Base-by-base conservation (phyloP, 352 stramenopile genomes). In the Phytophthora crassamura region DNA sequence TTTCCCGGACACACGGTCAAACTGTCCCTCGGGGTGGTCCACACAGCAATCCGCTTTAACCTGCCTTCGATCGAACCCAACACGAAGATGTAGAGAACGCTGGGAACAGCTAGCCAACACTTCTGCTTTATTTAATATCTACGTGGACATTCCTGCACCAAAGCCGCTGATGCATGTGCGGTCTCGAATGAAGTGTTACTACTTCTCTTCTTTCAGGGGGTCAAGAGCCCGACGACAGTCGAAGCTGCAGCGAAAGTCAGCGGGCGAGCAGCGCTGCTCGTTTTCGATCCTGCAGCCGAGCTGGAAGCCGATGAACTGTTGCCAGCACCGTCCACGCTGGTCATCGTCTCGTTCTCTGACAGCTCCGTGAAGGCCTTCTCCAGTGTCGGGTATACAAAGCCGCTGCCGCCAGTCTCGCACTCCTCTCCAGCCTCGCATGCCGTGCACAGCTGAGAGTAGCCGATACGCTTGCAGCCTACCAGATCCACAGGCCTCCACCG, bases 381-480 rank as follows among this genome's bases (percentile, higher is more conserved):
- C 4, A 93, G 75, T n/a, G 40, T 75, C 4, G 84, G 84, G 69
- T 90, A 91, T 58, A 54, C 73, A 59, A 84, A 91, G n/a, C 35
- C 72, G 12, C 70, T 59, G 63, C 80, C 81, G 10, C 67, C 63
- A 35, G 77, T 85, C 30, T 62, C 65, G 51, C 68, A 84, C 7
- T 62, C 40, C n/a, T n/a, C n/a, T n/a, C 40, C 63, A 0, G 59
- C 60, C 3, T 71, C 61, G 63, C 86, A 95, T 22, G 59, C 51
- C 12, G 67, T 86, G 60, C 86, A n/a, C n/a, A 94, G 14, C 65
- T 94, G 86, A 33, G 80, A 85, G 78, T 90, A 91, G 10, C 77
- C 75, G 2, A 74, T 72, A 43, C 86, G 86, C 69, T 88, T 82
- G 67, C 86, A 94, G 48, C 83, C 84, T 77, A 35, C 73, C 76